Percentiles rank a stretch among this genome's conserved stretches.
phyloP scores from a whole-genome alignment of 106 monocot genomes.

The Dendrobium catenatum region DNA sequence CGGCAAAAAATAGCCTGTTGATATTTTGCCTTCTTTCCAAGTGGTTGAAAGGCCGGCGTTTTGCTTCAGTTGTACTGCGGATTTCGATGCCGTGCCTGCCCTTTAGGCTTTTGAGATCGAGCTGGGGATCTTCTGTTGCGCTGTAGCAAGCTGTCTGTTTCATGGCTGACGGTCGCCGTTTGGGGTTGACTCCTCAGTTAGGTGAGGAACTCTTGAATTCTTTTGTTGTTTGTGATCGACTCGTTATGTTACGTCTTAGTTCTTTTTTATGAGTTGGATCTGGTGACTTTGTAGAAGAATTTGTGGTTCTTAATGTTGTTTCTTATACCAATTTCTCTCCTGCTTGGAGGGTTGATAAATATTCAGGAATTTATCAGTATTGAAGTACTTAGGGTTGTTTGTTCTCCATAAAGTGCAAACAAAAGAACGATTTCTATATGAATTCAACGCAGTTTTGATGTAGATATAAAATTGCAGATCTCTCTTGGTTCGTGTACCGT shows the following conservation, averaged over 20 bases:
- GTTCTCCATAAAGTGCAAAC: neutral
- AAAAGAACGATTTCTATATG: neutral
- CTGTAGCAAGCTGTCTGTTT: neutral
- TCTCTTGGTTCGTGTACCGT: neutral
- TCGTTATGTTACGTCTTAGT: neutral
- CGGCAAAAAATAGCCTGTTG: neutral
- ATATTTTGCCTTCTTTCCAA: neutral
- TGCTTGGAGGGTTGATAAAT: neutral
- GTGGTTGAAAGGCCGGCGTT: neutral
- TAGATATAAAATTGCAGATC: neutral
- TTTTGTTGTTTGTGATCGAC: neutral
- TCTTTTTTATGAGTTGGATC: neutral
- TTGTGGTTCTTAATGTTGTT: neutral
- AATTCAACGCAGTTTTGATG: neutral
- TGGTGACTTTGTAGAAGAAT: neutral
- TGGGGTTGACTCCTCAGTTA: slow-evolving; percentile 9
- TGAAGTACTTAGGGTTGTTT: neutral
- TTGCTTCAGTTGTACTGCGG: neutral
- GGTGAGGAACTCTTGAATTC: neutral
- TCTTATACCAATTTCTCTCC: neutral
- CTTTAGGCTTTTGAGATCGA: neutral
- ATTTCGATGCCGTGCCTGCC: neutral
- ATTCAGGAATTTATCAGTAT: neutral
- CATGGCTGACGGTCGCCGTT: slow-evolving; percentile 6
- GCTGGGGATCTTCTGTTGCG: neutral